phyloP scores from a whole-genome alignment of 768 basidiomycete genomes.

The Podaxis pistillaris region DNA sequence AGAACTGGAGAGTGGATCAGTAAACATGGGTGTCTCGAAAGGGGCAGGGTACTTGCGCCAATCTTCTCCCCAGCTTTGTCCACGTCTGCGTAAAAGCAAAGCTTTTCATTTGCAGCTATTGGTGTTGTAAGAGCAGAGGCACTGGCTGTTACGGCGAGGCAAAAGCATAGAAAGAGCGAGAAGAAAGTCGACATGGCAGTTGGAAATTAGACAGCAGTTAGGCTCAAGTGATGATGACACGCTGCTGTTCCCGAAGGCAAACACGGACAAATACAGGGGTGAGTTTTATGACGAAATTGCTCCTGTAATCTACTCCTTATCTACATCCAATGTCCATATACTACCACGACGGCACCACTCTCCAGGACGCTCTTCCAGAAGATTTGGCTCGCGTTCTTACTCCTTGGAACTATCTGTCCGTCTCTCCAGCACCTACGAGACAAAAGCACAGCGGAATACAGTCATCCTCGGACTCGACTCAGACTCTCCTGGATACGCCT shows the following conservation, averaged over 20 bases:
- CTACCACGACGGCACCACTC: neutral
- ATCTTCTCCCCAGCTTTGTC: slow-evolving; percentile 95
- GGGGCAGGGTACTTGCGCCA: slow-evolving; percentile 52
- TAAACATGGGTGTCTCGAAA: slow-evolving; percentile 9
- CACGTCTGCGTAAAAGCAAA: slow-evolving; percentile 95
- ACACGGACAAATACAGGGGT: slow-evolving; percentile 1
- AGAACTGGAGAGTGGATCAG: slow-evolving; percentile 61
- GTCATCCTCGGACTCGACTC: slow-evolving; percentile 24
- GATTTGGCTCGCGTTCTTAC: slow-evolving; percentile 8
- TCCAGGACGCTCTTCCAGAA: neutral
- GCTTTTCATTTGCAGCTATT: slow-evolving; percentile 73
- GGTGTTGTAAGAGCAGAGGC: slow-evolving; percentile 79
- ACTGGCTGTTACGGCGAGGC: slow-evolving; percentile 29
- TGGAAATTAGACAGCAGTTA: neutral
- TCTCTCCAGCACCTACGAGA: slow-evolving; percentile 17
- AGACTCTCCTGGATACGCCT: slow-evolving; percentile 26
- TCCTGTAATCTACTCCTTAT: slow-evolving; percentile 2
- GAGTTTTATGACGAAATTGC: slow-evolving; percentile 3
- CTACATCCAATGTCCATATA: slow-evolving; percentile 5
- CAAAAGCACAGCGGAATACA: slow-evolving; percentile 22
- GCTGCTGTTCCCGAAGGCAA: neutral
- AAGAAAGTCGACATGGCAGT: slow-evolving; percentile 28
- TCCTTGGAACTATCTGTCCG: slow-evolving; percentile 12
- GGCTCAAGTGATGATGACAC: neutral
- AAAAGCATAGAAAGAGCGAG: slow-evolving; percentile 35